Percentiles rank a stretch among this genome's conserved stretches.
Evolutionary conservation across 2,329 filamentous ascomycete species (phyloP).

Genomic region (Pleurostoma richardsiae): DNA sequence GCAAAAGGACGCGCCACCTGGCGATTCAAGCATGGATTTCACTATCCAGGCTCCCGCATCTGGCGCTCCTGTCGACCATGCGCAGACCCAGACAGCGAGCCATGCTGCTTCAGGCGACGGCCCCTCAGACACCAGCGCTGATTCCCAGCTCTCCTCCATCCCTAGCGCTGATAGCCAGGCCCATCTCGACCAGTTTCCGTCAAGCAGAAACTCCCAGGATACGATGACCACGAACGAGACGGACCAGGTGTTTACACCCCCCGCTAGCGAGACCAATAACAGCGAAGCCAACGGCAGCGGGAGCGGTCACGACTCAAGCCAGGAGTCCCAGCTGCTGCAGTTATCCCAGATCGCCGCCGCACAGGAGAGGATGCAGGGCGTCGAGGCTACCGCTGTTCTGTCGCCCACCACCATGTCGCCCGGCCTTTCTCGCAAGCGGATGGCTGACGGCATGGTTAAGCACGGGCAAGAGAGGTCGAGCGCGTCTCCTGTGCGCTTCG

Average conservation of each 20-base stretch:
- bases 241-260: slow-evolving; percentile 35
- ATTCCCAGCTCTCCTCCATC: too few relatives aligned
- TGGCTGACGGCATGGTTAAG: slow-evolving; percentile 71
- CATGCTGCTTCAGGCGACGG: too few relatives aligned
- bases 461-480: slow-evolving; percentile 31
- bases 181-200: slow-evolving; percentile 7
- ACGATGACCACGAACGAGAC: slow-evolving; percentile 30
- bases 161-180: too few relatives aligned
- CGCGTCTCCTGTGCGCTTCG: slow-evolving; percentile 37
- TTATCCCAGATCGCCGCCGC: slow-evolving; percentile 54
- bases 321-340: slow-evolving; percentile 51
- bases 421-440: slow-evolving; percentile 60
- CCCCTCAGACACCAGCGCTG: too few relatives aligned
- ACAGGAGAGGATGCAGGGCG: slow-evolving; percentile 41
- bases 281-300: slow-evolving; percentile 25
- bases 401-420: slow-evolving; percentile 1
- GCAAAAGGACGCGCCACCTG: too few relatives aligned
- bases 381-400: slow-evolving; percentile 15
- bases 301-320: slow-evolving; percentile 39
- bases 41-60: too few relatives aligned
- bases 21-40: too few relatives aligned
- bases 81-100: too few relatives aligned
- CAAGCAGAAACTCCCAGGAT: slow-evolving; percentile 37
- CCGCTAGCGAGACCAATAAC: slow-evolving; percentile 34
- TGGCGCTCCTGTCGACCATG: too few relatives aligned